Base-by-base conservation (phyloP, 2,329 filamentous ascomycete species). In the Fusarium mexicanum region DNA sequence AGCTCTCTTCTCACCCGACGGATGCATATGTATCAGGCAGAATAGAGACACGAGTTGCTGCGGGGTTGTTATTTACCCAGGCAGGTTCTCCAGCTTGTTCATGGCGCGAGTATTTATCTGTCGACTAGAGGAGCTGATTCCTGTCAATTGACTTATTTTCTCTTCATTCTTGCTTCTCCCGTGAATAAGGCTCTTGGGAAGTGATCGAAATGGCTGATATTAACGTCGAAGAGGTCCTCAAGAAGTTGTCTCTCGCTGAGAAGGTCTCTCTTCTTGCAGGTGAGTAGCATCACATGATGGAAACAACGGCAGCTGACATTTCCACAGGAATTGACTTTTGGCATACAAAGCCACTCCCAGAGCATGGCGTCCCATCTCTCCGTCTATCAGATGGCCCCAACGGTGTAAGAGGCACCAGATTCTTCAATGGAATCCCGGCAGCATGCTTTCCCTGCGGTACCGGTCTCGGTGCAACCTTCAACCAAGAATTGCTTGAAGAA, bases 331-430 rank as follows among this genome's bases (percentile, higher is more conserved):
- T 88, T 73, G 91, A 93, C 81, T 92, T 92, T 77, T 93, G 91
- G 91, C 90, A 92, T 77, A 92, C 91, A 40, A 88, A 89, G 74
- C 81, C 88, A 20, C 84, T 93, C 12, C 88, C 89, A 16, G 80
- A 89, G 29, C 86, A 91, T 76, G 88, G 88, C 4, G 86, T 93
- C 40, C 91, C 91, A 11, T 90, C 91, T 0, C 84, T 93, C 38
- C 89, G 91, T 54, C 86, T 91, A 53, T 89, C 90, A 43, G 92
- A 94, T 75, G 91, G 92, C 1, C 92, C 92, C 43, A 93, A 93
- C 79, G 92, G 92, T 58, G 88, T 92, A 40, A 86, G 92, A 72
- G 91, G 91, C 58, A 90, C 88, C 53, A 90, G 88, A 75, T 93
- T 92, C 85, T 93, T 93, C 82, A 89, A 91, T 74, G 90, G 91